A percentile compares a stretch with the other conserved stretches of the same genome.
Conservation (phyloP, 441 rosid genomes). For the Omphalea diandra region DNA sequence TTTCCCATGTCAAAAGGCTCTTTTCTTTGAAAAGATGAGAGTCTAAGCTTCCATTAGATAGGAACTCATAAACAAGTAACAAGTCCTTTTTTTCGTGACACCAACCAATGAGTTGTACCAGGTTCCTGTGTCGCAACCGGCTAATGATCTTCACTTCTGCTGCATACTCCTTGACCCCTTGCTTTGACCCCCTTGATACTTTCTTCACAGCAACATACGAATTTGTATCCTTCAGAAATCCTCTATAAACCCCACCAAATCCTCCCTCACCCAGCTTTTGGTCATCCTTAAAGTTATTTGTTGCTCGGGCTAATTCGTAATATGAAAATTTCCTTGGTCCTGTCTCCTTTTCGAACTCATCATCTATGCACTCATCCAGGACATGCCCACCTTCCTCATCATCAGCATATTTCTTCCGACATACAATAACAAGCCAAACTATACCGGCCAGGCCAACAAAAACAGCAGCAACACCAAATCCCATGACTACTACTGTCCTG, state of each 20-base stretch:
- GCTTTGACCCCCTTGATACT: neutral
- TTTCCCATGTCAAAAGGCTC: neutral
- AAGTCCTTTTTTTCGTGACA: slow-evolving; percentile 4
- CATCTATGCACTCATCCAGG: neutral
- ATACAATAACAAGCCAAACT: neutral
- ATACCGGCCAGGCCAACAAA: neutral
- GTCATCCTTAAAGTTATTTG: slow-evolving; percentile 26
- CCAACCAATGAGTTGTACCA: slow-evolving; percentile 16
- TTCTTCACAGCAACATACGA: neutral
- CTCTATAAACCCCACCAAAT: slow-evolving; percentile 6
- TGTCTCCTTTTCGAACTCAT: slow-evolving; percentile 22
- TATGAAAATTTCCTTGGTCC: slow-evolving; percentile 35
- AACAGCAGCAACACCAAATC: neutral
- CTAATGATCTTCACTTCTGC: slow-evolving; percentile 12
- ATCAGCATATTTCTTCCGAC: neutral
- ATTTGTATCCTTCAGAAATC: neutral
- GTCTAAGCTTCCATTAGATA: slow-evolving; percentile 1
- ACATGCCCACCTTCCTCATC: neutral
- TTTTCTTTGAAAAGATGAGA: neutral
- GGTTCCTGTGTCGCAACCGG: slow-evolving; percentile 12
- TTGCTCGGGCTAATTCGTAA: slow-evolving; percentile 25
- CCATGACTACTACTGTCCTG: neutral
- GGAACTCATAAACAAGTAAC: slow-evolving; percentile 8
- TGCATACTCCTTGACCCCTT: neutral
- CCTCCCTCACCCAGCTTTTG: neutral